phyloP scores from a whole-genome alignment of 805 yeast genomes.

The Saccharomycopsis sp. region DNA sequence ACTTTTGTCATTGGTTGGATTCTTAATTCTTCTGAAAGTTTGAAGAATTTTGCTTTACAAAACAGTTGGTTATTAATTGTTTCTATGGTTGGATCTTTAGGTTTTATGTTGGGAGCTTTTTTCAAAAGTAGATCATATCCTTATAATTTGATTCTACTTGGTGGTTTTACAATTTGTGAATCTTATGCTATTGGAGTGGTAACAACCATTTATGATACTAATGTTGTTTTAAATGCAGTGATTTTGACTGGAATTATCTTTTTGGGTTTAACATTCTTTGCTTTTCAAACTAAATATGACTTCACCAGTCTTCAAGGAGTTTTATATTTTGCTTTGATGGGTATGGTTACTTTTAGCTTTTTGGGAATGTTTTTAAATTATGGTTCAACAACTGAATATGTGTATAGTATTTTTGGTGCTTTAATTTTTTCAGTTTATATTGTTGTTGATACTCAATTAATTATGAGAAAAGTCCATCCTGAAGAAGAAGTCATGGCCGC shows the following conservation, averaged over 20 bases:
- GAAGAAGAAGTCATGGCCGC: slow-evolving; percentile 85
- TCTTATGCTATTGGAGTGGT: slow-evolving; percentile 62
- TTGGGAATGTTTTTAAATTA: slow-evolving; percentile 59
- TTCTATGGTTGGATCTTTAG: slow-evolving; percentile 48
- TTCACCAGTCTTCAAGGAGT: slow-evolving; percentile 58
- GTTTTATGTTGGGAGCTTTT: slow-evolving; percentile 52
- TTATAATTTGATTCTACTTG: slow-evolving; percentile 46
- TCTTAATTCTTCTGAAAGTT: slow-evolving; percentile 33
- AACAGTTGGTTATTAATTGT: slow-evolving; percentile 52
- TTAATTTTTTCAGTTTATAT: slow-evolving; percentile 61
- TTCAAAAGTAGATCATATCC: slow-evolving; percentile 62
- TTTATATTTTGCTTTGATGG: slow-evolving; percentile 48
- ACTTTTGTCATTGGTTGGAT: slow-evolving; percentile 50
- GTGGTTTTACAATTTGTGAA: slow-evolving; percentile 64
- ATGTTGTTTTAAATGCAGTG: slow-evolving; percentile 59
- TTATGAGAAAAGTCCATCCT: slow-evolving; percentile 62
- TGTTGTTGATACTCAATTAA: slow-evolving; percentile 70
- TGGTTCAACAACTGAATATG: slow-evolving; percentile 44
- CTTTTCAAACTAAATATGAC: slow-evolving; percentile 70
- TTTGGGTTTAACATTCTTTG: slow-evolving; percentile 66
- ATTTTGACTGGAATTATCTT: slow-evolving; percentile 60
- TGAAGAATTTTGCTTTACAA: slow-evolving; percentile 43
- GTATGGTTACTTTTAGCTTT: slow-evolving; percentile 61
- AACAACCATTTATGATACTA: slow-evolving; percentile 52
- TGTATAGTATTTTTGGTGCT: slow-evolving; percentile 68